Percentiles rank a stretch among this genome's conserved stretches.
These are phyloP conservation scores for Cucurbita moschata DNA, from an alignment of 306 rosid species.

Conservation along the genomic window DNA sequence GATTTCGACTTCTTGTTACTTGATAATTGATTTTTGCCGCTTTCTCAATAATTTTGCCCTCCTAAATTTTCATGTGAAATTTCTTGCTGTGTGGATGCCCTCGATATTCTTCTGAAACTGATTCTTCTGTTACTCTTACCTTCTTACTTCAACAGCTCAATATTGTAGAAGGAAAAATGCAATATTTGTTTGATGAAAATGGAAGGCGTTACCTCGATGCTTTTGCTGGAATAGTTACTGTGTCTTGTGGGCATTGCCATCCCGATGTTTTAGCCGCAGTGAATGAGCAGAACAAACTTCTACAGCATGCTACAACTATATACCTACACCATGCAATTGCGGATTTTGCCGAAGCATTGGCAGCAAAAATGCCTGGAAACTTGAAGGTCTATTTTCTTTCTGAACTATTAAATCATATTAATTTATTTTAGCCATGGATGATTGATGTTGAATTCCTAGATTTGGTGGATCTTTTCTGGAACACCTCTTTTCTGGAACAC, in stretches of 20 bases:
- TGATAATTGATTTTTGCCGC: not conserved
- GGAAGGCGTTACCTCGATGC: constrained; percentile 95
- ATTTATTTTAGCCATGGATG: not conserved
- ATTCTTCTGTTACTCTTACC: constrained; percentile 8
- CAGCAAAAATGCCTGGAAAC: constrained; percentile 77
- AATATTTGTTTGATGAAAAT: constrained; percentile 68
- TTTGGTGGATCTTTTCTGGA: too few relatives aligned
- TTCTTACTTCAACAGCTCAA: constrained; percentile 37
- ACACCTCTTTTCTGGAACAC: too few relatives aligned
- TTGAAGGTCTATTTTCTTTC: constrained; percentile 32
- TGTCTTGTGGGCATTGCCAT: constrained; percentile 93
- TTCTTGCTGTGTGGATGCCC: not conserved
- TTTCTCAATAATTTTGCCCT: not conserved
- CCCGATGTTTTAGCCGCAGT: constrained; percentile 58
- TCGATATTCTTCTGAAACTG: not conserved
- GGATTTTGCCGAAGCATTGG: constrained; percentile 74
- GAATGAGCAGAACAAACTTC: constrained; percentile 62
- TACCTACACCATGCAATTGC: constrained; percentile 58
- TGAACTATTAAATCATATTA: not conserved
- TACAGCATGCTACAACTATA: constrained; percentile 77
- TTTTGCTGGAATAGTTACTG: constrained; percentile 93
- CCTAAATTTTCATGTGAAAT: too few relatives aligned
- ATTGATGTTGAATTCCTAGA: not conserved
- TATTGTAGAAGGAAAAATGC: constrained; percentile 95
- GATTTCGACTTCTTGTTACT: not conserved